A percentile compares a stretch with the other conserved stretches of the same genome.
Evolutionary conservation across 768 basidiomycete genomes (phyloP).

Genomic region (Fomitopsis serialis): DNA sequence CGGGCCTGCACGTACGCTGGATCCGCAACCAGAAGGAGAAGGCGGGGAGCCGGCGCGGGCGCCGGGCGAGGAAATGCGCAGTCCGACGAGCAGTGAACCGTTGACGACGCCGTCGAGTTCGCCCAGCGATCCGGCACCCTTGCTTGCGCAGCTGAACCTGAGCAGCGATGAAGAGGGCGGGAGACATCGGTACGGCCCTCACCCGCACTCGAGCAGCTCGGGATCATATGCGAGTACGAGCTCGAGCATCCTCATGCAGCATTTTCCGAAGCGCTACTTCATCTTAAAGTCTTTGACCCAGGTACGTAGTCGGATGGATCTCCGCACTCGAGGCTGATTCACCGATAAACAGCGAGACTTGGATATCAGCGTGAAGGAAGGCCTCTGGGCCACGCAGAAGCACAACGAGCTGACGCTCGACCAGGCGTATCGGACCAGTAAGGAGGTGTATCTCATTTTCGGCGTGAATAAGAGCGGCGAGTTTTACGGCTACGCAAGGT

Average conservation of each 20-base stretch:
- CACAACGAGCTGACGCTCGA: slow-evolving; percentile 92
- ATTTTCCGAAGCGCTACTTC: slow-evolving; percentile 89
- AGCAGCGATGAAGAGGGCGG: slow-evolving; percentile 35
- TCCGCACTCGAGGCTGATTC: no score
- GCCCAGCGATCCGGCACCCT: slow-evolving; percentile 14
- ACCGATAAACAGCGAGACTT: slow-evolving; percentile 53
- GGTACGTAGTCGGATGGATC: slow-evolving; percentile 34
- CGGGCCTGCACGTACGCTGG: slow-evolving; percentile 80
- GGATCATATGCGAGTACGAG: slow-evolving; percentile 76
- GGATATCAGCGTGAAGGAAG: slow-evolving; percentile 71
- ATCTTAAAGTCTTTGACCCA: slow-evolving; percentile 86
- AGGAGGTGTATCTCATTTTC: slow-evolving; percentile 86
- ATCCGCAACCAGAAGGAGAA: slow-evolving; percentile 56
- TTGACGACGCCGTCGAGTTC: slow-evolving; percentile 14
- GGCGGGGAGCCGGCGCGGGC: slow-evolving; percentile 17
- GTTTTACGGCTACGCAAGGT: slow-evolving; percentile 92
- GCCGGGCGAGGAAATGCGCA: slow-evolving; percentile 7
- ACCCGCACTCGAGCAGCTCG: slow-evolving; percentile 48
- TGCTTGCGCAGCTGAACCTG: slow-evolving; percentile 27
- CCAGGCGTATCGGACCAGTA: slow-evolving; percentile 87
- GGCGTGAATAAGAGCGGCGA: slow-evolving; percentile 92
- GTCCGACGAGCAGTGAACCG: slow-evolving; percentile 15
- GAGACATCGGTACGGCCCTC: slow-evolving; percentile 9
- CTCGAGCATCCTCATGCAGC: slow-evolving; percentile 67
- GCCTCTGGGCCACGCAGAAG: slow-evolving; percentile 88